These are phyloP conservation scores for Fusarium mexicanum DNA, from an alignment of 2,329 filamentous ascomycete species.

Conservation along the genomic window DNA sequence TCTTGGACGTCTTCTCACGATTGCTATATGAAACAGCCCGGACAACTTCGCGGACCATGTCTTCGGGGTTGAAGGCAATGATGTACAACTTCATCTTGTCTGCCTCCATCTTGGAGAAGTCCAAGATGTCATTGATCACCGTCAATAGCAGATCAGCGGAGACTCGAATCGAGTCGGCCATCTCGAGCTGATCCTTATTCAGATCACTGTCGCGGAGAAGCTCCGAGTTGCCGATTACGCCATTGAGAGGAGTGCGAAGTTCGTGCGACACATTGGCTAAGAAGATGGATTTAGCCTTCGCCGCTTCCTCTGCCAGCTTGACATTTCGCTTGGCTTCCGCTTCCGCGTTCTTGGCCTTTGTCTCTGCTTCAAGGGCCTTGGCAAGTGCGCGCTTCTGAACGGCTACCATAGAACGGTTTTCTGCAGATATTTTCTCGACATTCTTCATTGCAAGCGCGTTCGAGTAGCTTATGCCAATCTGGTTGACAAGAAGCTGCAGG, in stretches of 20 bases:
- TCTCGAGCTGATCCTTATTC: slow-evolving; percentile 81
- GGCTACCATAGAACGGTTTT: slow-evolving; percentile 80
- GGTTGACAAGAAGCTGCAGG: slow-evolving; percentile 77
- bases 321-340: slow-evolving; percentile 81
- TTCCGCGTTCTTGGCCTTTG: slow-evolving; percentile 80
- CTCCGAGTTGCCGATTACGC: slow-evolving; percentile 89
- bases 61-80: slow-evolving; percentile 73
- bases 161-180: slow-evolving; percentile 86
- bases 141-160: slow-evolving; percentile 88
- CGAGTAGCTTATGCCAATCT: slow-evolving; percentile 78
- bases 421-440: slow-evolving; percentile 79
- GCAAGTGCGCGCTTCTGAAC: slow-evolving; percentile 78
- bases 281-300: slow-evolving; percentile 85
- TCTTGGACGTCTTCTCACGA: slow-evolving; percentile 68
- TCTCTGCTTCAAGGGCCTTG: slow-evolving; percentile 77
- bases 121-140: slow-evolving; percentile 95
- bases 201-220: slow-evolving; percentile 80
- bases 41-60: slow-evolving; percentile 74
- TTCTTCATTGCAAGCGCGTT: slow-evolving; percentile 75
- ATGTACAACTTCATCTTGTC: slow-evolving; percentile 86
- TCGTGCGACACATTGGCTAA: slow-evolving; percentile 84
- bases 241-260: slow-evolving; percentile 83
- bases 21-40: slow-evolving; percentile 74
- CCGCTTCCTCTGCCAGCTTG: slow-evolving; percentile 83
- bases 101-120: slow-evolving; percentile 94